phyloP scores from a whole-genome alignment of 371 early-diverging fungal genomes.

The Syncephalastrum monosporum region DNA sequence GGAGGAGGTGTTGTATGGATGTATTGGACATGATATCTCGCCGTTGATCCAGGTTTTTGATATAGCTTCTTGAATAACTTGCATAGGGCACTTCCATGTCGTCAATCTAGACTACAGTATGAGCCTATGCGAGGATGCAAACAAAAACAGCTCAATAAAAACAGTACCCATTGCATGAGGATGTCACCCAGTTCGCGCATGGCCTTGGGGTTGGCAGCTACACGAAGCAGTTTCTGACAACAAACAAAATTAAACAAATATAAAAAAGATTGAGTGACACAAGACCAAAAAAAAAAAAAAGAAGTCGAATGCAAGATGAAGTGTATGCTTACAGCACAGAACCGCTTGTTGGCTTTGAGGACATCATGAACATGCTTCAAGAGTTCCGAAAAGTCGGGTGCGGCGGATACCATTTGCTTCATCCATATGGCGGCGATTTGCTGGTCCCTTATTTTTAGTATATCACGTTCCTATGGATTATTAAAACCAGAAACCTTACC shows the following conservation, averaged over 20 bases:
- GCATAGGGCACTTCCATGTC: conserved; percentile 56
- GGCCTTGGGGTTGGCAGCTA: conserved; percentile 25
- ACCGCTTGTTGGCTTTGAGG: conserved; percentile 43
- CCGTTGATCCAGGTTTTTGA: conserved; percentile 36
- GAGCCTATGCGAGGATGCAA: neutral
- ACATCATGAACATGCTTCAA: conserved; percentile 40
- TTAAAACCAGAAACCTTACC: conserved; percentile 24
- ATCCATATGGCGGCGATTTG: conserved; percentile 55
- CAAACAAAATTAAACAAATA: neutral
- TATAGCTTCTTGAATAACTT: conserved; percentile 39
- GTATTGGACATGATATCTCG: conserved; percentile 33
- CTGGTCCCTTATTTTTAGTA: conserved; percentile 17
- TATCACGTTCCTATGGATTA: too few relatives aligned
- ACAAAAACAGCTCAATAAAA: conserved; percentile 1
- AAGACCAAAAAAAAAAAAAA: neutral
- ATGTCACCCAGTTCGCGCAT: conserved; percentile 38
- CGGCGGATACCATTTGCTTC: conserved; percentile 42
- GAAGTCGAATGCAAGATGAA: too few relatives aligned
- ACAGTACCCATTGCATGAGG: conserved; percentile 50
- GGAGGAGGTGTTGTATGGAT: conserved; percentile 24
- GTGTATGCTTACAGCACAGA: conserved; percentile 36
- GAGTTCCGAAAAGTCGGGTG: conserved; percentile 49
- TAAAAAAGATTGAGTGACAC: neutral
- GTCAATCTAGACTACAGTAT: conserved; percentile 28
- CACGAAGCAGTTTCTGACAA: conserved; percentile 17